Percentiles rank a stretch among this genome's conserved stretches.
Evolutionary conservation across 208 protist species (phyloP).

Genomic region (Trypanosoma grayi): DNA sequence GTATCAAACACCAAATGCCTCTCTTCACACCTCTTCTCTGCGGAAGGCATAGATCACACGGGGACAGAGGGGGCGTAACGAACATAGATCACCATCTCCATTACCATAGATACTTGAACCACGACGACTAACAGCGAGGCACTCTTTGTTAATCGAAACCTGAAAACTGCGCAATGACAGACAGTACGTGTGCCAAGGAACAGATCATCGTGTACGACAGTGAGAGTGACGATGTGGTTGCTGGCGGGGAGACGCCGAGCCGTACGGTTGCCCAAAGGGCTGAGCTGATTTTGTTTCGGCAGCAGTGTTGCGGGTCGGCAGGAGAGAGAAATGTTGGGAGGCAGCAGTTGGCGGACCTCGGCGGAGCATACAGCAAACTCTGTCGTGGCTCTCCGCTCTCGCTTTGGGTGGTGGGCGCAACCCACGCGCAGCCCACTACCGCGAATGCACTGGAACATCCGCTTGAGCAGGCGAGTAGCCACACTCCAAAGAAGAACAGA

Average conservation of each 20-base stretch:
- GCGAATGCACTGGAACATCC: too few species aligned
- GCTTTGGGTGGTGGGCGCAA: constrained; percentile 37
- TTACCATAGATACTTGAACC: too few species aligned
- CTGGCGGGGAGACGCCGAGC: neutral
- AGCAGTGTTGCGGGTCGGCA: constrained; percentile 13
- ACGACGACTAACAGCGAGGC: too few species aligned
- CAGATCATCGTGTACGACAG: constrained; percentile 21
- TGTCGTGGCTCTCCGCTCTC: constrained; percentile 25
- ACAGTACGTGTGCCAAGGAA: neutral
- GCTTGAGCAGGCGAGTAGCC: neutral
- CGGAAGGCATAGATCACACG: too few species aligned
- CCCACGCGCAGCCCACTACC: neutral
- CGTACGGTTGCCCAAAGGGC: neutral
- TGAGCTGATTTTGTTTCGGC: constrained; percentile 14
- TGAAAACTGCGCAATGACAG: constrained; percentile 1
- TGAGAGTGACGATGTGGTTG: neutral
- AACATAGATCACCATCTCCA: too few species aligned
- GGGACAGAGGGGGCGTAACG: too few species aligned
- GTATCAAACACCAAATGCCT: too few species aligned
- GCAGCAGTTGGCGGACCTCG: constrained; percentile 35
- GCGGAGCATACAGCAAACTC: constrained; percentile 49
- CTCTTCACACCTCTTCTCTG: too few species aligned
- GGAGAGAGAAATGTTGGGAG: constrained; percentile 18
- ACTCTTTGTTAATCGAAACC: too few species aligned
- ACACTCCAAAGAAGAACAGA: neutral